Conservation (phyloP, 2,329 filamentous ascomycete species). For the Ophiocordyceps camponoti-leonardi region DNA sequence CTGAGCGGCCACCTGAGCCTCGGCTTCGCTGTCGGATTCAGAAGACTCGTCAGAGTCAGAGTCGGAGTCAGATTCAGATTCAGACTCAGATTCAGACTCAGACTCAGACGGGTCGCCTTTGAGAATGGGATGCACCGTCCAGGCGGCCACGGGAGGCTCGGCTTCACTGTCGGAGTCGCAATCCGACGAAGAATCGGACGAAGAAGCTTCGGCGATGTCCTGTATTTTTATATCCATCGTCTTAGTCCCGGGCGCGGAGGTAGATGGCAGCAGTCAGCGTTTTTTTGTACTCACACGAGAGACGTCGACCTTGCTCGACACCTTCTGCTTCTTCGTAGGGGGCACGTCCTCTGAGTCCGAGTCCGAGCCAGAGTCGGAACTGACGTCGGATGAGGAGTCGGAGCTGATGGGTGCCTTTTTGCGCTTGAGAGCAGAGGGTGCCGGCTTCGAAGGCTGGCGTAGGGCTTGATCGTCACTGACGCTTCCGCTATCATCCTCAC, state of each 20-base stretch:
- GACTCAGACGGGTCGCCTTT: slow-evolving; percentile 16
- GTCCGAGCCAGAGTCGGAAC: slow-evolving; percentile 8
- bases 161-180: slow-evolving; percentile 27
- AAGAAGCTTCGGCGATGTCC: too few relatives aligned
- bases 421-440: slow-evolving; percentile 19
- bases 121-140: slow-evolving; percentile 30
- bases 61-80: background rate
- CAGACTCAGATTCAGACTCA: slow-evolving; percentile 17
- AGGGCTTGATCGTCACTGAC: slow-evolving; percentile 9
- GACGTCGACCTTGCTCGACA: too few relatives aligned
- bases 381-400: slow-evolving; percentile 7
- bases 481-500: slow-evolving; percentile 6
- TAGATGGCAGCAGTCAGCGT: too few relatives aligned
- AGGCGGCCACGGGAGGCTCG: slow-evolving; percentile 23
- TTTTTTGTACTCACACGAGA: too few relatives aligned
- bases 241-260: too few relatives aligned
- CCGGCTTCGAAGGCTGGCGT: slow-evolving; percentile 4
- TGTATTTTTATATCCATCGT: too few relatives aligned
- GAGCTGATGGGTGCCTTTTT: slow-evolving; percentile 9
- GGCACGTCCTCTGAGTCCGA: background rate
- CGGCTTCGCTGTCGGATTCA: slow-evolving; percentile 9
- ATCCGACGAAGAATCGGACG: slow-evolving; percentile 10
- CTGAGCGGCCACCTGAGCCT: slow-evolving; percentile 18
- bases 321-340: too few relatives aligned
- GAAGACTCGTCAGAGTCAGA: slow-evolving; percentile 9